Base-by-base conservation (phyloP, 2,329 filamentous ascomycete genomes). In the Venturia nashicola region DNA sequence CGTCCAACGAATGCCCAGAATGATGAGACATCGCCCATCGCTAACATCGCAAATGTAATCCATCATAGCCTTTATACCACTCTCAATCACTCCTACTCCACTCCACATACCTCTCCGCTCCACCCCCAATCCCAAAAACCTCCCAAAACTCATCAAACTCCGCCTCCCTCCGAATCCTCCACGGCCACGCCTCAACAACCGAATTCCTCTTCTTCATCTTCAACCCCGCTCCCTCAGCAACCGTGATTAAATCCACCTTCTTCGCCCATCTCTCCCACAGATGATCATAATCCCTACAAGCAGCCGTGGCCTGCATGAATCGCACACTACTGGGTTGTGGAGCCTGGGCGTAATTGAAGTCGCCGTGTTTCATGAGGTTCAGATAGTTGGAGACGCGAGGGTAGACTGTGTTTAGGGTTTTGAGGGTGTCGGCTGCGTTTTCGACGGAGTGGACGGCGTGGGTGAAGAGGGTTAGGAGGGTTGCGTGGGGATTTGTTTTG, bases 391-490 rank as follows among this genome's bases (percentile, higher is more conserved):
- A 12, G 51, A 27, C 59, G 16, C n/a, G 9, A 32, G 5, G 18
- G n/a, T n/a, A 39, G 27, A n/a, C 48, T 40, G 16, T 60, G 43
- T 2, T n/a, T 27, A 57, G 36, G 42, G 34, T 11, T 59, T 51
- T 57, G 48, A 64, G 44, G 34, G 48, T 8, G 5, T 54, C 34
- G 8, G 57, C 67, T 5, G 57, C 46, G 34, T 20, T 67, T 44
- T 74, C 68, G 1, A 36, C 59, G 61, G 68, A 67, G 2, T 57
- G 12, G 23, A 74, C 66, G 1, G 74, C 76, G 65, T 77, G 77
- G 60, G 76, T 67, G 70, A 77, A 79, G 0, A 78, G 70, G 11
- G 73, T 72, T n/a, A 80, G 64, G 0, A 79, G 68, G 0, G 75
- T 76, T 1, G 77, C 77, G 36, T 76, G 69, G 0, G 73, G 71